A percentile compares a stretch with the other conserved stretches of the same genome.
Evolutionary conservation across 2,329 filamentous ascomycete genomes (phyloP).

Genomic region (Venturia aucupariae): DNA sequence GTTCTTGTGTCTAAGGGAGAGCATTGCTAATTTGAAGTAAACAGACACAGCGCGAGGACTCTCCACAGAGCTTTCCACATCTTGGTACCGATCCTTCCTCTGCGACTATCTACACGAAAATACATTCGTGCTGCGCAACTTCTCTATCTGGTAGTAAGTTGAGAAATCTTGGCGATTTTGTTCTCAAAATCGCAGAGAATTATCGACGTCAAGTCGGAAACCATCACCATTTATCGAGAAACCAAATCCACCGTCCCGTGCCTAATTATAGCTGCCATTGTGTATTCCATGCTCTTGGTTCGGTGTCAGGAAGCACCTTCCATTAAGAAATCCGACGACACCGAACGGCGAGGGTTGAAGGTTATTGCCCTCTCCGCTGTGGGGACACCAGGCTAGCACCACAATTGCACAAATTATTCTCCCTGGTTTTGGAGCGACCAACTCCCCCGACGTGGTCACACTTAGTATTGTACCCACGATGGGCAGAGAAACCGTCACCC

Average conservation of each 20-base stretch:
- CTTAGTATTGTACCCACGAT: too few relatives aligned
- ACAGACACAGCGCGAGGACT: neutral
- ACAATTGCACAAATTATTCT: too few relatives aligned
- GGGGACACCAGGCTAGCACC: too few relatives aligned
- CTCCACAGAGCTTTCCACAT: neutral
- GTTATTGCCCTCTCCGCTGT: too few relatives aligned
- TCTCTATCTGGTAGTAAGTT: neutral
- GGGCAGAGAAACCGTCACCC: too few relatives aligned
- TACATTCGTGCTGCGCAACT: neutral
- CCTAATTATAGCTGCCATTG: neutral
- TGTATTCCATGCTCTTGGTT: neutral
- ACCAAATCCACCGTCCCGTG: neutral
- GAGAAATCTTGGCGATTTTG: neutral
- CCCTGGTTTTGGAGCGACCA: too few relatives aligned
- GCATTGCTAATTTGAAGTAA: neutral
- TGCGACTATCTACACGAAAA: neutral
- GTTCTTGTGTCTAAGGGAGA: neutral
- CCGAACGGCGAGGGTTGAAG: neutral
- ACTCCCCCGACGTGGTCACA: too few relatives aligned
- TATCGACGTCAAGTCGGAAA: neutral
- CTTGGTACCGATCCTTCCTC: neutral
- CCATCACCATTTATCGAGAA: neutral
- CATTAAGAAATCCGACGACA: neutral
- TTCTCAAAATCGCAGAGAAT: neutral
- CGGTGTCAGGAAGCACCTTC: neutral